Conservation (phyloP, 2,329 filamentous ascomycete genomes). For the Claviceps sp. region DNA sequence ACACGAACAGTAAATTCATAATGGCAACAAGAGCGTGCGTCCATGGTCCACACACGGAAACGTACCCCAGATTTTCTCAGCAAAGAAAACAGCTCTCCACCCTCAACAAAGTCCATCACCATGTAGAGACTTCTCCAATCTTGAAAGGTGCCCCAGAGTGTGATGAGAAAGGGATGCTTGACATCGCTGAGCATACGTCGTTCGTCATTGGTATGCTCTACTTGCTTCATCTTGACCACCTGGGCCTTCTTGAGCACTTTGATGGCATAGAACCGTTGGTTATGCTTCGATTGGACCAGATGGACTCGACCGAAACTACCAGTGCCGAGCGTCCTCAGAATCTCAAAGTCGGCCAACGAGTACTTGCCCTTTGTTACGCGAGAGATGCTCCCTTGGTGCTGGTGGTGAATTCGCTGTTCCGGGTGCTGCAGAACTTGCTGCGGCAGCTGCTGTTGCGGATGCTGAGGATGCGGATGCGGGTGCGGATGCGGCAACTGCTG, state of each 20-base stretch:
- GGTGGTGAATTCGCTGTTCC: constrained; percentile 17
- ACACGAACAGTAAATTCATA: background rate
- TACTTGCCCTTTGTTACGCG: constrained; percentile 95
- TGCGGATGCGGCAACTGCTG: constrained; percentile 10
- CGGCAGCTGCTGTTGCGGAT: constrained; percentile 13
- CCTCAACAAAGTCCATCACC: constrained; percentile 99
- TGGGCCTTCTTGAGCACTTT: constrained; percentile 98
- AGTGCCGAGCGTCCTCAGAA: constrained; percentile 84
- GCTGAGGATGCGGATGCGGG: constrained; percentile 9
- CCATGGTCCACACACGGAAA: constrained; percentile 5
- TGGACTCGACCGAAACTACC: constrained; percentile 96
- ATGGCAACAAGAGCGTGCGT: background rate
- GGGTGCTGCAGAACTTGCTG: constrained; percentile 11
- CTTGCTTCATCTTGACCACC: constrained; percentile 99
- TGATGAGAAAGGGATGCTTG: constrained; percentile 95
- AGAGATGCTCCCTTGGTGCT: constrained; percentile 21
- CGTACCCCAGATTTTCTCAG: constrained; percentile 81
- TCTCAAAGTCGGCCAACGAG: constrained; percentile 76
- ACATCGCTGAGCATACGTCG: constrained; percentile 90
- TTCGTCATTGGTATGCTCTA: constrained; percentile 98
- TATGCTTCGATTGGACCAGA: constrained; percentile 93
- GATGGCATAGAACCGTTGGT: constrained; percentile 94
- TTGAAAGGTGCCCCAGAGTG: constrained; percentile 96
- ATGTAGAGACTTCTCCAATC: constrained; percentile 94
- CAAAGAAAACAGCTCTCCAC: constrained; percentile 91